These are phyloP conservation scores for Solanum habrochaites DNA, from an alignment of 257 asterid genomes.

Conservation along the genomic window DNA sequence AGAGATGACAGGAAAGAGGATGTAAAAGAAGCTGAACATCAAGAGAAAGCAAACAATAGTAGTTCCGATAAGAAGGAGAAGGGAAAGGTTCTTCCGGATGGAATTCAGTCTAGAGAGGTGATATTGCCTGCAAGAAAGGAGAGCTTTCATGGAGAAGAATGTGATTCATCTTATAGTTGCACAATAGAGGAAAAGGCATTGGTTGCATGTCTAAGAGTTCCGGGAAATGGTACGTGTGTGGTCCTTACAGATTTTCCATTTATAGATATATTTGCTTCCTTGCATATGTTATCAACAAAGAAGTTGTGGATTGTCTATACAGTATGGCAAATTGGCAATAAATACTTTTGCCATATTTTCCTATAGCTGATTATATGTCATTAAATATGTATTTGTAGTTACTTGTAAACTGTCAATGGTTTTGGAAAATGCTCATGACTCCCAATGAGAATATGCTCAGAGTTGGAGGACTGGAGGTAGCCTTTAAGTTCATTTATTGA, in stretches of 20 bases:
- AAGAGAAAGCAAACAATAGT: slow-evolving; percentile 1
- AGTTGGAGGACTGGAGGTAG: not conserved
- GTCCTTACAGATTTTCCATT: not conserved
- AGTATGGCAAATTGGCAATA: not conserved
- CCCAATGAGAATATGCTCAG: not conserved
- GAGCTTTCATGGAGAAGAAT: slow-evolving; percentile 29
- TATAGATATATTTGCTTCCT: not conserved
- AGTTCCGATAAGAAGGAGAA: slow-evolving; percentile 6
- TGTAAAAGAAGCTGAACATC: not conserved
- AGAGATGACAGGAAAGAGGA: not conserved
- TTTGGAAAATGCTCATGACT: not conserved
- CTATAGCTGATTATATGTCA: not conserved
- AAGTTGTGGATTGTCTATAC: not conserved
- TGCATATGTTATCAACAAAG: not conserved
- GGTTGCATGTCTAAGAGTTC: slow-evolving; percentile 85
- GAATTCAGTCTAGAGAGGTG: slow-evolving; percentile 14
- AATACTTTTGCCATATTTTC: not conserved
- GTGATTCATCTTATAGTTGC: slow-evolving; percentile 78
- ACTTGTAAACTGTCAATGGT: not conserved
- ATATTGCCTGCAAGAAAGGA: slow-evolving; percentile 17
- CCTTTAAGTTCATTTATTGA: not conserved
- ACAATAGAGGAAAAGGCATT: slow-evolving; percentile 45
- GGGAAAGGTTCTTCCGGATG: slow-evolving; percentile 19
- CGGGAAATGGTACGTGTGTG: slow-evolving; percentile 59
- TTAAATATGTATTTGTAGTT: not conserved